Percentiles rank a stretch among this genome's conserved stretches.
These are phyloP conservation scores for Penicillium roqueforti DNA, from an alignment of 495 filamentous ascomycete genomes.

Conservation along the genomic window DNA sequence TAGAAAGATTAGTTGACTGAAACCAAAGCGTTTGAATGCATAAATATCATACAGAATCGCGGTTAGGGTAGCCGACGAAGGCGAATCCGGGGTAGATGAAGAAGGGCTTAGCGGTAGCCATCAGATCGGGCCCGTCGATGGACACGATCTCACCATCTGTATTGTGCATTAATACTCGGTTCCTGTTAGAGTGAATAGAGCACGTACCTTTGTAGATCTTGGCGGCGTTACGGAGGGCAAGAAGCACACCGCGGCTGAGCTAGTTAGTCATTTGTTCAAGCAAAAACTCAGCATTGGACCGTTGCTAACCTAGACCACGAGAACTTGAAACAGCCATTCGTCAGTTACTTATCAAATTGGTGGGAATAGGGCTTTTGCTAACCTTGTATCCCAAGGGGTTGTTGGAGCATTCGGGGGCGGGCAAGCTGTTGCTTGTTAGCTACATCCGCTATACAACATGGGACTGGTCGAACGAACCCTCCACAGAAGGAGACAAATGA, in stretches of 20 bases:
- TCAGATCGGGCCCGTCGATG: constrained; percentile 62
- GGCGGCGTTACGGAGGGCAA: constrained; percentile 82
- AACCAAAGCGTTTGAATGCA: background rate
- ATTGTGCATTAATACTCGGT: background rate
- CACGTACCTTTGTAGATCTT: constrained; percentile 58
- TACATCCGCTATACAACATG: background rate
- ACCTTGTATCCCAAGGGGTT: constrained; percentile 91
- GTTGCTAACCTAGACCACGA: constrained; percentile 58
- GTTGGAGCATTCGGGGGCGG: constrained; percentile 75
- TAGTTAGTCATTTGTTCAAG: background rate
- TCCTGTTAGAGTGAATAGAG: background rate
- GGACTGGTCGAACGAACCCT: constrained; percentile 36
- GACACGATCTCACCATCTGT: constrained; percentile 64
- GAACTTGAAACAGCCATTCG: constrained; percentile 44
- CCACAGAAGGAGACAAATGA: constrained; percentile 87
- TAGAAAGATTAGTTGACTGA: background rate
- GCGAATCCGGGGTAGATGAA: constrained; percentile 83
- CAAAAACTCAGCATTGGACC: background rate
- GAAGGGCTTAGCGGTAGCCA: constrained; percentile 87
- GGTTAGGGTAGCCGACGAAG: constrained; percentile 91
- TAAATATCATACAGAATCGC: constrained; percentile 57
- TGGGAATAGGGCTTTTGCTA: background rate
- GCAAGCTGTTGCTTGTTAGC: constrained; percentile 36
- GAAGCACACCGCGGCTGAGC: constrained; percentile 74
- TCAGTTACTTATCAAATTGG: background rate